These are phyloP conservation scores for Lachancea mirantina DNA, from an alignment of 805 yeast genomes.

Conservation along the genomic window DNA sequence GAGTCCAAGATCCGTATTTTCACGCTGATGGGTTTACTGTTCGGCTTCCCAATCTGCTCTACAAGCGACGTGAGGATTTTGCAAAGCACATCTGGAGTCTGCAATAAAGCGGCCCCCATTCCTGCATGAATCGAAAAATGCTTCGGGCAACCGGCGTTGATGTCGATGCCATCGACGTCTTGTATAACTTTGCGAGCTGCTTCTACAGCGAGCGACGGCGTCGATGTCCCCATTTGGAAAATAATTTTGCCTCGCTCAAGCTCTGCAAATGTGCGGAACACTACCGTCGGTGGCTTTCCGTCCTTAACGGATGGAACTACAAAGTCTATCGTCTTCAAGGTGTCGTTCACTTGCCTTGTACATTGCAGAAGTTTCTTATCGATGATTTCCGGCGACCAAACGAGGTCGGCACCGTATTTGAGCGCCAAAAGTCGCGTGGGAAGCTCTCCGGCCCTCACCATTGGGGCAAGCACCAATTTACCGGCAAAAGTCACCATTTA, in stretches of 20 bases:
- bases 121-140: slow-evolving; percentile 92
- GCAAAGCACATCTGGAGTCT: slow-evolving; percentile 73
- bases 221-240: slow-evolving; percentile 86
- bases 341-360: slow-evolving; percentile 51
- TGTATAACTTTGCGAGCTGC: slow-evolving; percentile 76
- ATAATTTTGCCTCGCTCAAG: slow-evolving; percentile 61
- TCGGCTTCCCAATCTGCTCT: slow-evolving; percentile 69
- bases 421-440: slow-evolving; percentile 81
- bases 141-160: slow-evolving; percentile 96
- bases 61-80: slow-evolving; percentile 64
- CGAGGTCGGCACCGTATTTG: slow-evolving; percentile 84
- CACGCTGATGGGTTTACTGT: slow-evolving; percentile 76
- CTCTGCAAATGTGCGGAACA: slow-evolving; percentile 65
- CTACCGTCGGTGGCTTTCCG: slow-evolving; percentile 47
- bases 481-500: slow-evolving; percentile 66
- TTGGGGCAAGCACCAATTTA: slow-evolving; percentile 84
- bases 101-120: slow-evolving; percentile 91
- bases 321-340: slow-evolving; percentile 55
- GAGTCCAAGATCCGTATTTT: slow-evolving; percentile 76
- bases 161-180: slow-evolving; percentile 89
- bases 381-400: slow-evolving; percentile 92
- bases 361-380: slow-evolving; percentile 78
- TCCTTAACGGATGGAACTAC: slow-evolving; percentile 31
- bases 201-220: slow-evolving; percentile 75
- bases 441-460: slow-evolving; percentile 94